Base-by-base conservation (phyloP, 1,284 basidiomycete species). In the Leccinum fuscescens region DNA sequence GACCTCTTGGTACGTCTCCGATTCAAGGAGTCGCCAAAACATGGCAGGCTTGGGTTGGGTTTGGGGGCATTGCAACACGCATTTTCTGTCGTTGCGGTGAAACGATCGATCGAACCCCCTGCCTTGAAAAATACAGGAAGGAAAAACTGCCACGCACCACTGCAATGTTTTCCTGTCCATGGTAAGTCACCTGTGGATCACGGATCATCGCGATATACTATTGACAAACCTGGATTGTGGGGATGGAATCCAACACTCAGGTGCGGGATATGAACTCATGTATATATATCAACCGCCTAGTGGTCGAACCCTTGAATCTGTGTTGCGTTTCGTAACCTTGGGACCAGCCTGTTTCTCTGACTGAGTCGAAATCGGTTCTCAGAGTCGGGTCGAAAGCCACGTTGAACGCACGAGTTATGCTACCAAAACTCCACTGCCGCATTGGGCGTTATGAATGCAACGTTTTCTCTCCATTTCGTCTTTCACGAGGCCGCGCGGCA, bases 1-100 rank as follows among this genome's bases (percentile, higher is more conserved):
- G 14, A 39, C n/a, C 85, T 88, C 77, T 82, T 82, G 58, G 86
- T 86, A 61, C 65, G 82, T 69, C 27, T 52, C 22, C 24, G 12
- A 55, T 42, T 57, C 24, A 11, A n/a, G 39, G 39, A n/a, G n/a
- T 42, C 39, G 9, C n/a, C n/a, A n/a, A 2, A 2, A 42, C n/a
- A 37, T 37, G 35, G 35, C 35, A 15, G 35, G 35, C 35, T 37
- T 37, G 35, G 14, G 35, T 7, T 0, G 35, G 35, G 14, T 37
- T 37, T 37, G 35, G 35, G 35, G 6, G 14, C 6, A 37, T 15
- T 37, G 14, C 6, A 37, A 37, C 35, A 37, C 35, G 35, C 35
- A 15, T 37, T 37, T 35, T 35, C 11, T 12, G 4, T 33, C 33
- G 33, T 35, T 35, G 33, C 12, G 12, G 33, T 35, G 33, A 35